These are phyloP conservation scores for Saccharomyces hybrid DNA, from an alignment of 1,139 yeast genomes.

Conservation along the genomic window DNA sequence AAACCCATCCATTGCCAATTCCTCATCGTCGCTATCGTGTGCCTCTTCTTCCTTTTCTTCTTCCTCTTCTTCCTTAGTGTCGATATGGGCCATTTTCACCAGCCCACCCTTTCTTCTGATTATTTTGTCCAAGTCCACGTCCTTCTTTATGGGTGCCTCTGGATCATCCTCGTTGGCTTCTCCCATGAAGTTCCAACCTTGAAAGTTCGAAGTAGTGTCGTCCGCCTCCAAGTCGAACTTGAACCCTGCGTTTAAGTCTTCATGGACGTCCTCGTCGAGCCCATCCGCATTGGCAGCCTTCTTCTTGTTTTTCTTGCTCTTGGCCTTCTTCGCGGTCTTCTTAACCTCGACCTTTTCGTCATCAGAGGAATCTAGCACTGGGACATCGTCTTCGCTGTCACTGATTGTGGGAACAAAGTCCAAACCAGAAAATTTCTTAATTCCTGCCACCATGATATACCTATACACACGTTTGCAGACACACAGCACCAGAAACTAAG, in stretches of 20 bases:
- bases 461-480: slow-evolving; percentile 5
- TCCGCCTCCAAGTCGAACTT: slow-evolving; percentile 58
- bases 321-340: slow-evolving; percentile 26
- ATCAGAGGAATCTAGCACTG: slow-evolving; percentile 49
- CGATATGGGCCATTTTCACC: slow-evolving; percentile 45
- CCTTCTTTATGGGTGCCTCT: slow-evolving; percentile 35
- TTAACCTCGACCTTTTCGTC: slow-evolving; percentile 34
- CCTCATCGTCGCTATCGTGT: slow-evolving; percentile 40
- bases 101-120: slow-evolving; percentile 76
- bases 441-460: not conserved
- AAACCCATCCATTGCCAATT: slow-evolving; percentile 61
- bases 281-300: slow-evolving; percentile 20
- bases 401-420: slow-evolving; percentile 69
- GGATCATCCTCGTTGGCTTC: slow-evolving; percentile 34
- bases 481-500: slow-evolving; percentile 2
- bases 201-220: slow-evolving; percentile 37
- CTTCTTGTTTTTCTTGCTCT: slow-evolving; percentile 24
- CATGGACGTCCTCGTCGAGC: slow-evolving; percentile 37
- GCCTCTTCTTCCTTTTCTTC: slow-evolving; percentile 17
- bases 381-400: slow-evolving; percentile 56
- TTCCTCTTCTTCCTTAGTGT: slow-evolving; percentile 35
- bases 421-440: slow-evolving; percentile 13
- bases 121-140: slow-evolving; percentile 78
- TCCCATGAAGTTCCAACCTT: slow-evolving; percentile 81
- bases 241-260: slow-evolving; percentile 67